These are phyloP conservation scores for Cyclanthera cordifolia DNA, from an alignment of 306 rosid species.

Conservation along the genomic window DNA sequence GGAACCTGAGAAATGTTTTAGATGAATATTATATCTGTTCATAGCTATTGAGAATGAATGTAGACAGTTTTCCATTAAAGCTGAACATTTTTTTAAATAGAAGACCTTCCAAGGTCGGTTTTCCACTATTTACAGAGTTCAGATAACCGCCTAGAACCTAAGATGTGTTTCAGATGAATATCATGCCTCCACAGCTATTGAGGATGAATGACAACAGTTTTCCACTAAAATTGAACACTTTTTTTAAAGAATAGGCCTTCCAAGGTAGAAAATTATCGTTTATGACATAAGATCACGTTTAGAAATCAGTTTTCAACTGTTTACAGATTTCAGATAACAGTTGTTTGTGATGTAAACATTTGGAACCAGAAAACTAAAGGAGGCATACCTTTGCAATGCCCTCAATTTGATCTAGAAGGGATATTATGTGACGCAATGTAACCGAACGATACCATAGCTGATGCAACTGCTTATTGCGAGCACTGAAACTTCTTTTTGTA, in stretches of 20 bases:
- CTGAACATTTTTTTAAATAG: neutral
- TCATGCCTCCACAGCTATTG: constrained; percentile 15
- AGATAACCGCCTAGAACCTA: constrained; percentile 93
- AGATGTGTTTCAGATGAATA: constrained; percentile 20
- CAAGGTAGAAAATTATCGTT: neutral
- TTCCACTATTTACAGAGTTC: no score
- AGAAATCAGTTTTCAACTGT: neutral
- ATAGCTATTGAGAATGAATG: neutral
- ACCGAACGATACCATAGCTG: constrained; percentile 99
- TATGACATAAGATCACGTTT: neutral
- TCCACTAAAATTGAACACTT: neutral
- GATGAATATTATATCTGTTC: constrained; percentile 18
- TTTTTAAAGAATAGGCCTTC: neutral
- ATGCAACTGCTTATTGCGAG: constrained; percentile 91
- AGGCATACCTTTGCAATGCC: constrained; percentile 80
- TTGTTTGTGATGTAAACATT: neutral
- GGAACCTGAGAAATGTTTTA: constrained; percentile 66
- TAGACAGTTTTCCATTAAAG: neutral
- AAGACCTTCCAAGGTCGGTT: neutral
- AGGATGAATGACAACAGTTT: neutral
- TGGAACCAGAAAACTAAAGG: neutral
- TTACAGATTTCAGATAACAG: neutral
- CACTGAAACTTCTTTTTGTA: constrained; percentile 76
- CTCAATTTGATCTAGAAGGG: constrained; percentile 97
- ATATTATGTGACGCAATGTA: constrained; percentile 86